These are phyloP conservation scores for Fusarium xylarioides DNA, from an alignment of 2,329 filamentous ascomycete genomes.

Conservation along the genomic window DNA sequence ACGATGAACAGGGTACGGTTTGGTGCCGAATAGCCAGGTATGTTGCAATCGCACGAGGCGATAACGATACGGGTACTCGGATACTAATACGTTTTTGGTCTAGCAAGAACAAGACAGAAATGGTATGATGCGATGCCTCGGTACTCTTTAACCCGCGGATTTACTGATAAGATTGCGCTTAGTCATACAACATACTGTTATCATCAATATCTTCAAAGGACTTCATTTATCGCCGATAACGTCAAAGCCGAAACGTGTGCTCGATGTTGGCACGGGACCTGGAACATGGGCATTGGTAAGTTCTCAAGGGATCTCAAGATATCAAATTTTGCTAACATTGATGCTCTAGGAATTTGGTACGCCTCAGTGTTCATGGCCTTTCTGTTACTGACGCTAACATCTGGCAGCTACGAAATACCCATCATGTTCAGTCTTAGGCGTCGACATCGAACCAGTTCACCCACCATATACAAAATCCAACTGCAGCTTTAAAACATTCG, in stretches of 20 bases:
- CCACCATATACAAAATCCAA: slow-evolving; percentile 30
- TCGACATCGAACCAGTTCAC: slow-evolving; percentile 32
- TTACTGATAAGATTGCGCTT: slow-evolving; percentile 16
- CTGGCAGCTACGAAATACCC: slow-evolving; percentile 31
- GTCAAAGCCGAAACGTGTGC: slow-evolving; percentile 26
- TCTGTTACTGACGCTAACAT: slow-evolving; percentile 4
- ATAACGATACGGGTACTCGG: neutral
- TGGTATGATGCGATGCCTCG: slow-evolving; percentile 15
- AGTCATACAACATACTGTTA: slow-evolving; percentile 37
- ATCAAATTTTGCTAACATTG: neutral
- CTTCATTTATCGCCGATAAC: slow-evolving; percentile 33
- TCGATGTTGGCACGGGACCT: slow-evolving; percentile 34
- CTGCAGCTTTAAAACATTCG: slow-evolving; percentile 29
- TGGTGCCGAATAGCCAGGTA: slow-evolving; percentile 35
- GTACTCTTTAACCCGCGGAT: neutral
- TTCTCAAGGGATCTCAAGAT: neutral
- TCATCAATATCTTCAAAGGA: slow-evolving; percentile 34
- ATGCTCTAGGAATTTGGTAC: slow-evolving; percentile 32
- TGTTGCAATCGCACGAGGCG: neutral
- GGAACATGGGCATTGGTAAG: slow-evolving; percentile 36
- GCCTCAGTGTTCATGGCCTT: neutral
- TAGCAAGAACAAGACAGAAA: slow-evolving; percentile 40
- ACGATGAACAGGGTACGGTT: slow-evolving; percentile 27
- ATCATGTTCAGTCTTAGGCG: slow-evolving; percentile 31
- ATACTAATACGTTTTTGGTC: slow-evolving; percentile 14